A percentile compares a stretch with the other conserved stretches of the same genome.
These are phyloP conservation scores for Corniculantispora saksenae DNA, from an alignment of 2,329 filamentous ascomycete species.

Conservation along the genomic window DNA sequence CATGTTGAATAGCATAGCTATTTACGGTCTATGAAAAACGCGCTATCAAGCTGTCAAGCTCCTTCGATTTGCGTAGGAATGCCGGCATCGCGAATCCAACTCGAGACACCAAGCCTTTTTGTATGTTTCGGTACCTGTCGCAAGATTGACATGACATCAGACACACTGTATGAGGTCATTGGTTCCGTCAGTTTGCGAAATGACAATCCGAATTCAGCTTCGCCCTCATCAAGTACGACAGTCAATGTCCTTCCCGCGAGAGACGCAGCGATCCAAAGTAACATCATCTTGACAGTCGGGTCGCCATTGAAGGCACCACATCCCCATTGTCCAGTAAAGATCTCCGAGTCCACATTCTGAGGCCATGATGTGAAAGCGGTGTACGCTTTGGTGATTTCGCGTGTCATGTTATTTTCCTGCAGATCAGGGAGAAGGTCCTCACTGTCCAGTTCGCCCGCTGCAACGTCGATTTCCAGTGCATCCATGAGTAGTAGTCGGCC, in stretches of 20 bases:
- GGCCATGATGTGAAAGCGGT: constrained; percentile 30
- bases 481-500: constrained; percentile 39
- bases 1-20: too few relatives aligned
- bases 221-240: constrained; percentile 23
- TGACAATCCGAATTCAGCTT: not conserved
- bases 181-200: constrained; percentile 23
- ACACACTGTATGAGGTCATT: constrained; percentile 1
- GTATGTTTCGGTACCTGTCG: not conserved
- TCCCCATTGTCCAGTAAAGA: constrained; percentile 36
- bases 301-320: constrained; percentile 39
- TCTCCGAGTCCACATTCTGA: constrained; percentile 8
- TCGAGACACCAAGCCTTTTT: not conserved
- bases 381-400: constrained; percentile 34
- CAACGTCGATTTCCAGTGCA: constrained; percentile 35
- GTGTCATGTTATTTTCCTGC: constrained; percentile 26
- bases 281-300: constrained; percentile 31
- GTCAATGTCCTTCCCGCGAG: constrained; percentile 25
- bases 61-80: not conserved
- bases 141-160: not conserved
- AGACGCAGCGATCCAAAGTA: constrained; percentile 36
- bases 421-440: constrained; percentile 30
- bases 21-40: too few relatives aligned
- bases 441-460: constrained; percentile 8
- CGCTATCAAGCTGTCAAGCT: too few relatives aligned
- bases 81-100: not conserved